These are phyloP conservation scores for Leccinum griseonigrum DNA, from an alignment of 1,284 basidiomycete species.

Conservation along the genomic window DNA sequence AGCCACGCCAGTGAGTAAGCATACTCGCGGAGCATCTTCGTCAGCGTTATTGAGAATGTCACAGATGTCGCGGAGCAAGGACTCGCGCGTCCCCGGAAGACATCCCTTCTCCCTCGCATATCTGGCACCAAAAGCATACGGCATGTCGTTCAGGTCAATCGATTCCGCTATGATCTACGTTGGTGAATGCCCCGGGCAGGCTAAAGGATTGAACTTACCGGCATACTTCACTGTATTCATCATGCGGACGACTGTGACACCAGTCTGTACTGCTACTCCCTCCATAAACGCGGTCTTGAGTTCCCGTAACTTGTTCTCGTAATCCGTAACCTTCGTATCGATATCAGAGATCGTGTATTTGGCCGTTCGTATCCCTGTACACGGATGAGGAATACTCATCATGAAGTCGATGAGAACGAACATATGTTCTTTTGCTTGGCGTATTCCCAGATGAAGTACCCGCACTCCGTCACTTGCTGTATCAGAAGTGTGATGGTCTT, in stretches of 20 bases:
- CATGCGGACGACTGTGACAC: neutral
- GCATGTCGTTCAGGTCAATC: neutral
- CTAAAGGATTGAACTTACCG: neutral
- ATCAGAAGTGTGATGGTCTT: neutral
- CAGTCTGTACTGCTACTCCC: neutral
- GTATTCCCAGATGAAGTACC: conserved; percentile 4
- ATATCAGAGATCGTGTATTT: neutral
- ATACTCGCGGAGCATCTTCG: neutral
- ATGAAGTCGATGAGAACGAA: neutral
- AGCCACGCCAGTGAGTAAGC: neutral
- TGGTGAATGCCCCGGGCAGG: neutral
- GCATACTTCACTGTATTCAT: neutral
- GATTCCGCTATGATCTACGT: neutral
- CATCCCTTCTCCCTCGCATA: neutral
- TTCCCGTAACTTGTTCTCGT: neutral
- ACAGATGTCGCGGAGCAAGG: neutral
- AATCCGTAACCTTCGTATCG: neutral
- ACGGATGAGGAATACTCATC: neutral
- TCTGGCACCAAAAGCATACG: neutral
- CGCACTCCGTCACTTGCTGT: conserved; percentile 6
- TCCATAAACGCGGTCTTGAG: neutral
- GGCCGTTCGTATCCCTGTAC: neutral
- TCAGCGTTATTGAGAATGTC: neutral
- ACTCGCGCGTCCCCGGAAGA: neutral
- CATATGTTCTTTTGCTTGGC: neutral